These are phyloP conservation scores for Ceratocystis albifundus DNA, from an alignment of 2,329 filamentous ascomycete genomes.

Conservation along the genomic window DNA sequence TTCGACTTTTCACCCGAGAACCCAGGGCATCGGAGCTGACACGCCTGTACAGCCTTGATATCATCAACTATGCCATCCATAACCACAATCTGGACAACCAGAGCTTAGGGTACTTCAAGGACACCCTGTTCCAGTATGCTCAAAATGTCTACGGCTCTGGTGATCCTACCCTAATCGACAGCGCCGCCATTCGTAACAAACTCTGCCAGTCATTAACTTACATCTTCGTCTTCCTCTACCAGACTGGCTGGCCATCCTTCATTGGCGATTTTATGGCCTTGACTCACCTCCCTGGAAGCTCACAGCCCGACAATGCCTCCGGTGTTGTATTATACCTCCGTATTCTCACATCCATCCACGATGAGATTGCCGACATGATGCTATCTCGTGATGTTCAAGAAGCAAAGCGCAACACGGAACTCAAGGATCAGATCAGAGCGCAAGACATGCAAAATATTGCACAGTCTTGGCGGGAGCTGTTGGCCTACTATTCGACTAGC, in stretches of 20 bases:
- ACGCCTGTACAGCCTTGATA: slow-evolving; percentile 78
- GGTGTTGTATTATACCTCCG: slow-evolving; percentile 83
- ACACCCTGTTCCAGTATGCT: slow-evolving; percentile 71
- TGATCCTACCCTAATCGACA: slow-evolving; percentile 51
- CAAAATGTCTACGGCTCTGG: slow-evolving; percentile 58
- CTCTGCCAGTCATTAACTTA: slow-evolving; percentile 91
- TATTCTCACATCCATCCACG: slow-evolving; percentile 79
- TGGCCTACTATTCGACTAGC: slow-evolving; percentile 61
- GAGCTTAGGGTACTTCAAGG: slow-evolving; percentile 64
- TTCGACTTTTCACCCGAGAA: slow-evolving; percentile 68
- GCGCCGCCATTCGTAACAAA: slow-evolving; percentile 80
- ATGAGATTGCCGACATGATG: slow-evolving; percentile 91
- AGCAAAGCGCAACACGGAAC: slow-evolving; percentile 70
- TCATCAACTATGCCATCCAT: slow-evolving; percentile 85
- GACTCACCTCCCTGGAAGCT: slow-evolving; percentile 51
- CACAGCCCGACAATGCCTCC: slow-evolving; percentile 53
- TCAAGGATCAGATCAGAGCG: slow-evolving; percentile 81
- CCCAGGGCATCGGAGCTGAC: slow-evolving; percentile 71
- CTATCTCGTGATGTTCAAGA: slow-evolving; percentile 67
- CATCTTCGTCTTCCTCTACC: slow-evolving; percentile 80
- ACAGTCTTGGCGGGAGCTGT: slow-evolving; percentile 80
- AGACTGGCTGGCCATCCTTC: slow-evolving; percentile 75
- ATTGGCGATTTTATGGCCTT: slow-evolving; percentile 79
- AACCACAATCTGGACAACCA: slow-evolving; percentile 61
- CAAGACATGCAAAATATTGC: slow-evolving; percentile 84